These are phyloP conservation scores for Coelastrella sp. DNA, from an alignment of 139 green algal species.

Conservation along the genomic window DNA sequence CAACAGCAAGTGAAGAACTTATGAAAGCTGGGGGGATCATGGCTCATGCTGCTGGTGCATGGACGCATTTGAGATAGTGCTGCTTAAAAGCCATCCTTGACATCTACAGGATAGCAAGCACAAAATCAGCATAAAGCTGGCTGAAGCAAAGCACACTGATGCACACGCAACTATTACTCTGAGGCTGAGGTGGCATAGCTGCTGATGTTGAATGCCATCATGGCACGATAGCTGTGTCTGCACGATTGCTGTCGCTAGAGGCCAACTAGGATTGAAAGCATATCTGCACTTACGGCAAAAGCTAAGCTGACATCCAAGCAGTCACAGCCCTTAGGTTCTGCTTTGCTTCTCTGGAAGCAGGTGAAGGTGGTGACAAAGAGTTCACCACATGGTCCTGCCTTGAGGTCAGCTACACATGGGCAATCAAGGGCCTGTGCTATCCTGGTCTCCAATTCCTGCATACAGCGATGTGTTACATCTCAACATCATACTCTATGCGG, in stretches of 20 bases:
- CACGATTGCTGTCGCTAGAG: too few relatives aligned
- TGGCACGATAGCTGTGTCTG: too few relatives aligned
- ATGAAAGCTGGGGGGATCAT: too few relatives aligned
- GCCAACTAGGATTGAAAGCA: too few relatives aligned
- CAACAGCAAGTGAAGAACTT: not conserved
- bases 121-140: too few relatives aligned
- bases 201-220: too few relatives aligned
- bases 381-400: conserved; percentile 38
- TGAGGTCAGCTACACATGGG: conserved; percentile 45
- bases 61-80: not conserved
- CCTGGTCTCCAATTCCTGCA: conserved; percentile 21
- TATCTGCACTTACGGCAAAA: conserved; percentile 33
- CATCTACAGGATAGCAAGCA: too few relatives aligned
- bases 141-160: too few relatives aligned
- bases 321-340: conserved; percentile 46
- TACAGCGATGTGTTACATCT: not conserved
- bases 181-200: too few relatives aligned
- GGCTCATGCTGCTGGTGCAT: not conserved
- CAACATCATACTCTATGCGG: too few relatives aligned
- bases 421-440: conserved; percentile 39
- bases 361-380: conserved; percentile 46
- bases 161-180: too few relatives aligned
- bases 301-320: conserved; percentile 44
- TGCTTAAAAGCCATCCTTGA: too few relatives aligned
- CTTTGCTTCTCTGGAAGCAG: conserved; percentile 42